A percentile compares a stretch with the other conserved stretches of the same genome.
These are phyloP conservation scores for Pleurotus pulmonarius DNA, from an alignment of 768 basidiomycete species.

Conservation along the genomic window DNA sequence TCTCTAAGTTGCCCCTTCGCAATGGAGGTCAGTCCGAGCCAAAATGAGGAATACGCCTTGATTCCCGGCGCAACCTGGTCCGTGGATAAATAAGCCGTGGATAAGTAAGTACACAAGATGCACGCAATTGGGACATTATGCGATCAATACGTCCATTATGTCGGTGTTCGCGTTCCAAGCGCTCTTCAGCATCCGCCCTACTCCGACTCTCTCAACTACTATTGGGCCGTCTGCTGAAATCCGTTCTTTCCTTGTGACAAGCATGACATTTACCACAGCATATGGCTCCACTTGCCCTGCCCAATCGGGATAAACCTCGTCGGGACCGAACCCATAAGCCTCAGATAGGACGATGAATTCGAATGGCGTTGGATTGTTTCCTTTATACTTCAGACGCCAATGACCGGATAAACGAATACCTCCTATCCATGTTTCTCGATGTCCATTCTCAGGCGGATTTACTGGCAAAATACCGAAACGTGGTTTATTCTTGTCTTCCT, in stretches of 20 bases:
- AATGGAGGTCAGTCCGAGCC: no score
- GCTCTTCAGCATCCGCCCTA: slow-evolving; percentile 1
- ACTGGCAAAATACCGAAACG: background rate
- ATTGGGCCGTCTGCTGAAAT: background rate
- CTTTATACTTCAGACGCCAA: background rate
- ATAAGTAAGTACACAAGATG: no score
- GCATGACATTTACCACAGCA: background rate
- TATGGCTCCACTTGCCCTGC: background rate
- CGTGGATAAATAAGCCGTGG: no score
- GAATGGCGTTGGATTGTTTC: background rate
- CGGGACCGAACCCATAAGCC: background rate
- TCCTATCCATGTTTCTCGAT: background rate
- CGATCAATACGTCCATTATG: background rate
- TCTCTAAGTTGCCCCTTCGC: no score
- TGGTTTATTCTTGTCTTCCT: background rate
- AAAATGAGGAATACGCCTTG: no score
- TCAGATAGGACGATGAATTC: slow-evolving; percentile 1
- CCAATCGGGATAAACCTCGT: background rate
- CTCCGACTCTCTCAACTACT: background rate
- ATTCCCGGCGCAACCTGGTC: no score
- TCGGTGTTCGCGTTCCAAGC: background rate
- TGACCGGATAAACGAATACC: background rate
- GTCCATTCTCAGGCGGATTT: background rate
- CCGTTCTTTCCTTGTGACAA: background rate
- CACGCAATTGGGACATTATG: background rate